Conservation (phyloP, 108 stramenopile genomes). For the Mediolabrus comicus region DNA sequence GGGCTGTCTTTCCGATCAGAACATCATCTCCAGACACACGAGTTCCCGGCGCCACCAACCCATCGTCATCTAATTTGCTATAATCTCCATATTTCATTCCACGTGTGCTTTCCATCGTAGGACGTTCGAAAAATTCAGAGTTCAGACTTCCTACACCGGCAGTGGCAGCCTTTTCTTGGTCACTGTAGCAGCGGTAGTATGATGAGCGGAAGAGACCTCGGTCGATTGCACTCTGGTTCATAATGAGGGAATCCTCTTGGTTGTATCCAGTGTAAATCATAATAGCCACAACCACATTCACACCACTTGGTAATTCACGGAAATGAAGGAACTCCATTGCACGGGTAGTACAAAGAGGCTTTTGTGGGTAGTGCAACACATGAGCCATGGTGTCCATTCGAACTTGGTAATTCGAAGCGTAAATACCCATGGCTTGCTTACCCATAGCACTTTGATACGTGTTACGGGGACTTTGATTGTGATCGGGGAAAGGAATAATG, state of each 20-base stretch:
- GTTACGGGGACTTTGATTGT: constrained; percentile 99
- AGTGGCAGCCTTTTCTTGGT: constrained; percentile 86
- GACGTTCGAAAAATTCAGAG: constrained; percentile 92
- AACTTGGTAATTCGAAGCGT: constrained; percentile 94
- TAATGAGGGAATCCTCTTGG: constrained; percentile 98
- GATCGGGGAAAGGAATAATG: constrained; percentile 99
- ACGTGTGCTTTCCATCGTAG: constrained; percentile 71
- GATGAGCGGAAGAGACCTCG: constrained; percentile 97
- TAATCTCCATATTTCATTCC: constrained; percentile 97
- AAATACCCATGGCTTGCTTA: constrained; percentile 97
- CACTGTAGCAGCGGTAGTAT: constrained; percentile 93
- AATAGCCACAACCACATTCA: constrained; percentile 96
- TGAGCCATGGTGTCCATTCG: constrained; percentile 99
- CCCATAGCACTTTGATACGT: constrained; percentile 90
- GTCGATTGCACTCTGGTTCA: constrained; percentile 98
- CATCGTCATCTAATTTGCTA: constrained; percentile 97
- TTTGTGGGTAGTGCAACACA: constrained; percentile 98
- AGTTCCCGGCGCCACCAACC: constrained; percentile 93
- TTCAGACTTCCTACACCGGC: constrained; percentile 78
- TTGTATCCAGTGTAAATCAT: constrained; percentile 99
- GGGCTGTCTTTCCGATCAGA: constrained; percentile 97
- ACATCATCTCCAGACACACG: constrained; percentile 96
- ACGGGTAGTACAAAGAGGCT: constrained; percentile 96
- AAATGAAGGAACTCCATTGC: constrained; percentile 99
- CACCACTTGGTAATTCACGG: constrained; percentile 97